Conservation (phyloP, 1,284 basidiomycete species). For the Tetrapyrgos nigripes region DNA sequence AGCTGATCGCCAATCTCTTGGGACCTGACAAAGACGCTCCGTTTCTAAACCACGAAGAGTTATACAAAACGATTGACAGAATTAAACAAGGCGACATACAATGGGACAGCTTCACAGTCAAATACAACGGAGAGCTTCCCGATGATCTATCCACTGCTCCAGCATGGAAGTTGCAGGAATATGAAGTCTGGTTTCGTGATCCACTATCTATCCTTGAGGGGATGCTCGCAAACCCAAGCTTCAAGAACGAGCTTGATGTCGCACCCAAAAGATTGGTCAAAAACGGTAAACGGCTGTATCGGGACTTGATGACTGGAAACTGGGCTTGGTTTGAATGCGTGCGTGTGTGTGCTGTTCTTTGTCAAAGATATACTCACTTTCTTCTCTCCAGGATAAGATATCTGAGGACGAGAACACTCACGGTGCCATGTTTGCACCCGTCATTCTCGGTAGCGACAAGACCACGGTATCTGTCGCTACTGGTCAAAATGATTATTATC, state of each 20-base stretch:
- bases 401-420: too few species aligned
- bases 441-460: slow-evolving; percentile 44
- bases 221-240: slow-evolving; percentile 22
- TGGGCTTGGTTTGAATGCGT: slow-evolving; percentile 29
- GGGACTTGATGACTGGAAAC: too few species aligned
- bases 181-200: too few species aligned
- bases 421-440: too few species aligned
- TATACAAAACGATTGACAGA: slow-evolving; percentile 32
- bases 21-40: too few species aligned
- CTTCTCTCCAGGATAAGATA: too few species aligned
- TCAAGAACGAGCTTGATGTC: too few species aligned
- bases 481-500: slow-evolving; percentile 37
- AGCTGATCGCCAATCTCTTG: too few species aligned
- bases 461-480: slow-evolving; percentile 42
- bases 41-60: slow-evolving; percentile 25
- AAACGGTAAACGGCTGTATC: slow-evolving; percentile 29
- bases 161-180: slow-evolving; percentile 29
- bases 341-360: background rate
- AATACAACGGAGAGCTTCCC: slow-evolving; percentile 27
- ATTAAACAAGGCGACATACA: slow-evolving; percentile 30
- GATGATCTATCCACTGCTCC: slow-evolving; percentile 18
- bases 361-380: background rate
- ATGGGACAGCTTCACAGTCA: too few species aligned
- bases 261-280: slow-evolving; percentile 14
- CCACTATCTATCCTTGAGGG: slow-evolving; percentile 11